phyloP scores from a whole-genome alignment of 768 basidiomycete genomes.

The Royoungia palumana region DNA sequence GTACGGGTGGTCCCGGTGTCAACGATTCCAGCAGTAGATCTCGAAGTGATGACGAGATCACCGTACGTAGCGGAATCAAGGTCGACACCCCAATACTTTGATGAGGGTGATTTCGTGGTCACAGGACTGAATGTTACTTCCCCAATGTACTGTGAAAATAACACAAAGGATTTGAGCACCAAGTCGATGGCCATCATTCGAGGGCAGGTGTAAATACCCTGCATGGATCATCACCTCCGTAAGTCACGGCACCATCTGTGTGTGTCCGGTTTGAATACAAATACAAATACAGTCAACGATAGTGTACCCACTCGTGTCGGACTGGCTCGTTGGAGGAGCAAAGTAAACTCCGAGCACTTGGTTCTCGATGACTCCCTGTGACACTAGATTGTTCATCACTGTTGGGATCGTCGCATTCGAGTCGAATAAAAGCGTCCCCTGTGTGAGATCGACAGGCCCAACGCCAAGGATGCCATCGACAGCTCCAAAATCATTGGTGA shows the following conservation, averaged over 20 bases:
- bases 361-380: slow-evolving; percentile 13
- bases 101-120: slow-evolving; percentile 15
- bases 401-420: slow-evolving; percentile 14
- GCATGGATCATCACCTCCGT: slow-evolving; percentile 13
- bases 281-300: not conserved
- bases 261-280: slow-evolving; percentile 1
- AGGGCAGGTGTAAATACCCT: too few species aligned
- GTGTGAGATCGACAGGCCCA: slow-evolving; percentile 18
- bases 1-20: slow-evolving; percentile 26
- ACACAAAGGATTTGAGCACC: too few species aligned
- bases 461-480: slow-evolving; percentile 26
- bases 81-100: slow-evolving; percentile 30
- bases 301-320: slow-evolving; percentile 9
- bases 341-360: slow-evolving; percentile 19
- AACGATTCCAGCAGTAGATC: slow-evolving; percentile 24
- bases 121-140: slow-evolving; percentile 19
- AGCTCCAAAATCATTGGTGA: slow-evolving; percentile 8
- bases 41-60: slow-evolving; percentile 4
- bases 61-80: slow-evolving; percentile 12
- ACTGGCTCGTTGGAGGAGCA: slow-evolving; percentile 12
- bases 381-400: slow-evolving; percentile 19
- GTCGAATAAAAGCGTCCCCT: not conserved
- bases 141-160: slow-evolving; percentile 18
- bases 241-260: slow-evolving; percentile 14
- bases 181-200: too few species aligned